Percentiles rank a stretch among this genome's conserved stretches.
Evolutionary conservation across 805 yeast species (phyloP).

Genomic region (Starmerella scarabaei): DNA sequence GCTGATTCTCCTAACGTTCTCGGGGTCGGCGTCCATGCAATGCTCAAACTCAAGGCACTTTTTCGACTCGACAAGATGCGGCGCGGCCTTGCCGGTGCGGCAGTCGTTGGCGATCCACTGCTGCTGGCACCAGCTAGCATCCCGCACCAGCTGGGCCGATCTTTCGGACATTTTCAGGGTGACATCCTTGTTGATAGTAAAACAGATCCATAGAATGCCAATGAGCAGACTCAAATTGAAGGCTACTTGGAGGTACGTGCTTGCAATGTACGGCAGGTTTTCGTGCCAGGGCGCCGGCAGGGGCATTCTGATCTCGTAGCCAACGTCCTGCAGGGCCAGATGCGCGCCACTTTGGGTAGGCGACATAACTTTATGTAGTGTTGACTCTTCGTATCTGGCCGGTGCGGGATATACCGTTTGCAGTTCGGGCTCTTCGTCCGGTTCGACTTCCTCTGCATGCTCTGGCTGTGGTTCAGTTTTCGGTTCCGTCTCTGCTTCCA

Average conservation of each 20-base stretch:
- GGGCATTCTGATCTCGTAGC: slow-evolving; percentile 19
- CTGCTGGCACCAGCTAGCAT: slow-evolving; percentile 51
- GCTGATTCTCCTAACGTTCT: slow-evolving; percentile 43
- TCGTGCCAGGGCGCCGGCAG: slow-evolving; percentile 25
- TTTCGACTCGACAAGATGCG: slow-evolving; percentile 45
- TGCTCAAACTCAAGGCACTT: slow-evolving; percentile 59
- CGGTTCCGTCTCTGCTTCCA: background rate
- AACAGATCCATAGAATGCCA: slow-evolving; percentile 36
- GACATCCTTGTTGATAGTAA: slow-evolving; percentile 52
- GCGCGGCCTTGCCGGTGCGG: slow-evolving; percentile 42
- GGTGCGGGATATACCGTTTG: background rate
- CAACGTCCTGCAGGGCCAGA: slow-evolving; percentile 9
- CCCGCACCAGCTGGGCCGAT: slow-evolving; percentile 41
- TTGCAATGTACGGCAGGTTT: slow-evolving; percentile 39
- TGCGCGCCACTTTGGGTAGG: slow-evolving; percentile 21
- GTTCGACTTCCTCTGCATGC: too few relatives aligned
- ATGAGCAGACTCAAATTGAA: slow-evolving; percentile 42
- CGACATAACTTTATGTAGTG: slow-evolving; percentile 8
- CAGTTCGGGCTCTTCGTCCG: background rate
- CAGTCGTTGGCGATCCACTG: slow-evolving; percentile 64
- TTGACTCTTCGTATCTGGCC: background rate
- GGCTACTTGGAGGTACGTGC: slow-evolving; percentile 51
- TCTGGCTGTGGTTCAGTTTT: background rate
- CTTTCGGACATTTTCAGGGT: slow-evolving; percentile 48
- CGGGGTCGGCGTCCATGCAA: slow-evolving; percentile 73